Evolutionary conservation across 1,284 basidiomycete genomes (phyloP).

Genomic region (Papiliotrema laurentii): DNA sequence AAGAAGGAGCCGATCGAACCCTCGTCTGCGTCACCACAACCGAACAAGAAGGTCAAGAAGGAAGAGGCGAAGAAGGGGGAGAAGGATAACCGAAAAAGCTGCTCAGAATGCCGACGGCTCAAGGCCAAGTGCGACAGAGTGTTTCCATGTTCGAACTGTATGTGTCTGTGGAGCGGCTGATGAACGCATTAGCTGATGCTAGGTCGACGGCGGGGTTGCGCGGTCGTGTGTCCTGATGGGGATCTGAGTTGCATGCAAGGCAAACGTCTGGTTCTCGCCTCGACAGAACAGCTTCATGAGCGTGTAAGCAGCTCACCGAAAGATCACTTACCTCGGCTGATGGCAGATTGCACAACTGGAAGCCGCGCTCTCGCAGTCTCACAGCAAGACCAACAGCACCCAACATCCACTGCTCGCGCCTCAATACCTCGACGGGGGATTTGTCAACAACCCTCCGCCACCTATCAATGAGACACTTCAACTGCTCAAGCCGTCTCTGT

Average conservation of each 20-base stretch:
- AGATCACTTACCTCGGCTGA: not conserved
- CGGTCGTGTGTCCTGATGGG: constrained; percentile 41
- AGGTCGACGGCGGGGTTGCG: constrained; percentile 41
- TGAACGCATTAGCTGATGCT: constrained; percentile 1
- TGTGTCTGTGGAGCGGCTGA: constrained; percentile 6
- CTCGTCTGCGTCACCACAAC: too few relatives aligned
- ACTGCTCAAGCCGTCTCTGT: not conserved
- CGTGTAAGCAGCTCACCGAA: constrained; percentile 10
- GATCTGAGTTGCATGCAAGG: constrained; percentile 46
- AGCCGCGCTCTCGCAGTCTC: constrained; percentile 33
- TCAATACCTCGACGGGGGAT: constrained; percentile 38
- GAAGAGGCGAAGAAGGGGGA: constrained; percentile 14
- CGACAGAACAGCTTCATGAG: constrained; percentile 42
- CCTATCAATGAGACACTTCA: not conserved
- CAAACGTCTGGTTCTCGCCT: constrained; percentile 41
- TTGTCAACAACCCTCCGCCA: constrained; percentile 12
- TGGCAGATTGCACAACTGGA: constrained; percentile 38
- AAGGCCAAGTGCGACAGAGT: constrained; percentile 44
- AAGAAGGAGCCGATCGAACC: constrained; percentile 1
- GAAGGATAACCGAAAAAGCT: constrained; percentile 30
- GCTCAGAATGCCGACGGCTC: constrained; percentile 39
- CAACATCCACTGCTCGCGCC: constrained; percentile 37
- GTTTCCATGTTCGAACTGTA: constrained; percentile 45
- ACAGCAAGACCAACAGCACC: constrained; percentile 9
- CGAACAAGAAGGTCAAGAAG: constrained; percentile 12